Evolutionary conservation across 257 asterid species (phyloP).

Genomic region (Solanum medicagineum): DNA sequence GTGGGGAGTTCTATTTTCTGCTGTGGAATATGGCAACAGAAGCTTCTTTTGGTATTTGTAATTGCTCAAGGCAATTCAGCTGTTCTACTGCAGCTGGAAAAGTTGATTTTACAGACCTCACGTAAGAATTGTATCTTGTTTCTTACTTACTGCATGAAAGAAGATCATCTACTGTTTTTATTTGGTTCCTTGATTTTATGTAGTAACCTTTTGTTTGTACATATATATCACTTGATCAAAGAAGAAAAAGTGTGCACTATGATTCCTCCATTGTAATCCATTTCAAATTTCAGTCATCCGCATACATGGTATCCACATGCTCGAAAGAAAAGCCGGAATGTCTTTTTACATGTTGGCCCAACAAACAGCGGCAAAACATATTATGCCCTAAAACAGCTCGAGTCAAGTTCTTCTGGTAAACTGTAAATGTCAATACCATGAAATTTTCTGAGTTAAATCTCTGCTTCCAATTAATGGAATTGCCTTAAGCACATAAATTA

Average conservation of each 20-base stretch:
- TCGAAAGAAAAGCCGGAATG: constrained; percentile 56
- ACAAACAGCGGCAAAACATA: constrained; percentile 97
- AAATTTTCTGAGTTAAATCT: background rate
- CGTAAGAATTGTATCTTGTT: constrained; percentile 32
- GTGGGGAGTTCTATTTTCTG: constrained; percentile 15
- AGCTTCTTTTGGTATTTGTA: constrained; percentile 14
- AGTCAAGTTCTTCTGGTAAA: constrained; percentile 67
- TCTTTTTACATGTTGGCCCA: constrained; percentile 87
- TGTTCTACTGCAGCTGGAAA: constrained; percentile 24
- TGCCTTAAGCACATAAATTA: background rate
- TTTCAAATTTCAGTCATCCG: constrained; percentile 44
- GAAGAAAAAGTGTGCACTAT: background rate
- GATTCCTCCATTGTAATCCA: background rate
- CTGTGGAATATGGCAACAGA: constrained; percentile 19
- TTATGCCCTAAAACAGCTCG: constrained; percentile 70
- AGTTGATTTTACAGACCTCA: constrained; percentile 80
- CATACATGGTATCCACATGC: constrained; percentile 93
- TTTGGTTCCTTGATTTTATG: background rate
- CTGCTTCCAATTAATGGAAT: background rate
- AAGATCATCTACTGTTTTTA: background rate
- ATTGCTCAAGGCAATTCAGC: constrained; percentile 35
- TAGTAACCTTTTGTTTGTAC: background rate
- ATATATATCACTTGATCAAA: background rate
- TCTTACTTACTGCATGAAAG: background rate
- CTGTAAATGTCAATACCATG: background rate